Evolutionary conservation across 306 rosid species (phyloP).

Genomic region (Acacia crassicarpa): DNA sequence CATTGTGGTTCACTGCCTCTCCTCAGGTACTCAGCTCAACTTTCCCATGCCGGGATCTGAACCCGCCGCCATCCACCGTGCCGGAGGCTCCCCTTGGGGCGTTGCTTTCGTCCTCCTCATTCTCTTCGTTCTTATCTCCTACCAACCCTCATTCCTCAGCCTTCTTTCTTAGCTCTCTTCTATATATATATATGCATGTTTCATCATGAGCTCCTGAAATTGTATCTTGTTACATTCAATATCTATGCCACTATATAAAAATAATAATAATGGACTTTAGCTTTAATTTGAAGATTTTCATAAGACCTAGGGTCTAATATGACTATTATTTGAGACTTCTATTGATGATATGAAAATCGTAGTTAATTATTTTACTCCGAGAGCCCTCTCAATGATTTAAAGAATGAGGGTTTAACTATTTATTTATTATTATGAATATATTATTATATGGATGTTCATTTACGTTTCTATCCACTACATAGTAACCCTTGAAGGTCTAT

Average conservation of each 20-base stretch:
- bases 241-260: not conserved
- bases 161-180: conserved; percentile 32
- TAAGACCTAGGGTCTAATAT: not conserved
- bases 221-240: not conserved
- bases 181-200: not conserved
- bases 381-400: not conserved
- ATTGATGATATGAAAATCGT: not conserved
- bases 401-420: not conserved
- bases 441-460: too few relatives aligned
- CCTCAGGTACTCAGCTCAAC: conserved; percentile 53
- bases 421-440: too few relatives aligned
- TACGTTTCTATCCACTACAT: too few relatives aligned
- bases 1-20: conserved; percentile 72
- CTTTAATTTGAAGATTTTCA: too few relatives aligned
- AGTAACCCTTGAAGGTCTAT: too few relatives aligned
- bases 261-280: not conserved
- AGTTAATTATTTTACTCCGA: not conserved
- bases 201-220: not conserved
- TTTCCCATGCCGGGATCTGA: conserved; percentile 77
- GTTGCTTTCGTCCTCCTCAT: conserved; percentile 56
- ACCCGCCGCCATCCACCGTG: conserved; percentile 64
- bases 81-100: conserved; percentile 84
- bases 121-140: conserved; percentile 64
- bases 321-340: not conserved
- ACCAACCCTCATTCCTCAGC: conserved; percentile 61